Percentiles rank a stretch among this genome's conserved stretches.
phyloP scores from a whole-genome alignment of 176 grass and related monocot species.

The Panicum miliaceum region DNA sequence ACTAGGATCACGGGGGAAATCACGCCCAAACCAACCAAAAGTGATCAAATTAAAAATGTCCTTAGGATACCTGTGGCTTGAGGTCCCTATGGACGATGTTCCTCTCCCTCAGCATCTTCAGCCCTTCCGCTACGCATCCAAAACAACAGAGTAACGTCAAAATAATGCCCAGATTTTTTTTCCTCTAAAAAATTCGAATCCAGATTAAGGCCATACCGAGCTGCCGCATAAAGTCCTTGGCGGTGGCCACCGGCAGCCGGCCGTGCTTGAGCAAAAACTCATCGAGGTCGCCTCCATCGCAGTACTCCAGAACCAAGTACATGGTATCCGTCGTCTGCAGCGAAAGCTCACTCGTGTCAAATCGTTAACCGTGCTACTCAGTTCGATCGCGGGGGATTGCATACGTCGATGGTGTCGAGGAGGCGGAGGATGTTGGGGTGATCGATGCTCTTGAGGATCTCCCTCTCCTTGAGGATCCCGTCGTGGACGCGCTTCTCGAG shows the following conservation, averaged over 20 bases:
- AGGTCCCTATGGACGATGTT: slow-evolving; percentile 76
- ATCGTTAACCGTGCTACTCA: background rate
- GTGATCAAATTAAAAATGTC: background rate
- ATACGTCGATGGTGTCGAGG: slow-evolving; percentile 60
- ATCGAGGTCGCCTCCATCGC: slow-evolving; percentile 67
- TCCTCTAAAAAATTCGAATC: background rate
- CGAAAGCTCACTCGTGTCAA: background rate
- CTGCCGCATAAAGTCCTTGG: slow-evolving; percentile 59
- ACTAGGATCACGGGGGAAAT: background rate
- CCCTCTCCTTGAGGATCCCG: slow-evolving; percentile 63
- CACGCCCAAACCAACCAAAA: slow-evolving; percentile 17
- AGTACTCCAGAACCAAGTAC: slow-evolving; percentile 71
- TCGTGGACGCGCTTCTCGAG: slow-evolving; percentile 52
- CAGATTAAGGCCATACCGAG: slow-evolving; percentile 46
- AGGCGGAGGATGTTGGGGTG: slow-evolving; percentile 77
- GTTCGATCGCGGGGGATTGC: background rate
- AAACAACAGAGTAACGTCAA: background rate
- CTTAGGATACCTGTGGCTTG: slow-evolving; percentile 62
- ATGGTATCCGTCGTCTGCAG: slow-evolving; percentile 53
- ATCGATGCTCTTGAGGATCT: slow-evolving; percentile 56
- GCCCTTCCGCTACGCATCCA: slow-evolving; percentile 53
- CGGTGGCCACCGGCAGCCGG: slow-evolving; percentile 54
- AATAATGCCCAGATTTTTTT: background rate
- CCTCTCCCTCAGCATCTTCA: slow-evolving; percentile 56
- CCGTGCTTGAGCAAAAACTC: slow-evolving; percentile 35